Conservation (phyloP, 345 rosid species). For the Garcia nutans region DNA sequence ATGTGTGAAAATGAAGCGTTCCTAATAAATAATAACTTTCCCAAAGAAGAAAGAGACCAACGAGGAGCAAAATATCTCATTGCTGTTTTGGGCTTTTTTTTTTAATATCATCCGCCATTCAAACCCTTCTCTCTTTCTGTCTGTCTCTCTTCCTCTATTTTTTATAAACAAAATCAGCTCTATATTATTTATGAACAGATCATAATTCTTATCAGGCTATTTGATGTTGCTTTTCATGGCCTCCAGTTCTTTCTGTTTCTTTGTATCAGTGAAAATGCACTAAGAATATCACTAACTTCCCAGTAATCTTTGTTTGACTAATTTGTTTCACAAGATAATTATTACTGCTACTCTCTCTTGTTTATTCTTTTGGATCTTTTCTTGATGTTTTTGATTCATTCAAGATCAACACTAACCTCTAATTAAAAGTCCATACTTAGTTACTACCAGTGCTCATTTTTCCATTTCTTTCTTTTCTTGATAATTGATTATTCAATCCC, state of each 20-base stretch:
- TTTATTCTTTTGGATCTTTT: neutral
- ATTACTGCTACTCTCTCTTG: neutral
- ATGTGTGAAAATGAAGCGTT: neutral
- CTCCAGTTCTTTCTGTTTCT: neutral
- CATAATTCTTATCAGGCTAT: too few species aligned
- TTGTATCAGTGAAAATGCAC: neutral
- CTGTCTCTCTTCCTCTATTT: too few species aligned
- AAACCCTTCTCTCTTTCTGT: neutral
- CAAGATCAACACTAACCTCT: neutral
- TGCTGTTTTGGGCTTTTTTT: neutral
- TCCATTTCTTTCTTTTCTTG: neutral
- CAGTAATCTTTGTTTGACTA: neutral
- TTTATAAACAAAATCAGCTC: neutral
- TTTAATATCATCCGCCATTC: neutral
- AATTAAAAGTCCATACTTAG: too few species aligned
- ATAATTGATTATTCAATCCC: neutral
- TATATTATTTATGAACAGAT: too few species aligned
- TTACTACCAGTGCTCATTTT: neutral
- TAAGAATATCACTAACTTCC: too few species aligned
- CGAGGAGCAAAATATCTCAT: conserved; percentile 1
- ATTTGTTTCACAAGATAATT: neutral
- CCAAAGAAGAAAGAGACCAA: conserved; percentile 16
- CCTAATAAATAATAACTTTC: conserved; percentile 10
- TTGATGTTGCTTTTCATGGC: neutral
- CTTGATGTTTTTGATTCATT: neutral